Conservation (phyloP, 2,329 filamentous ascomycete genomes). For the Gnomoniopsis sp. region DNA sequence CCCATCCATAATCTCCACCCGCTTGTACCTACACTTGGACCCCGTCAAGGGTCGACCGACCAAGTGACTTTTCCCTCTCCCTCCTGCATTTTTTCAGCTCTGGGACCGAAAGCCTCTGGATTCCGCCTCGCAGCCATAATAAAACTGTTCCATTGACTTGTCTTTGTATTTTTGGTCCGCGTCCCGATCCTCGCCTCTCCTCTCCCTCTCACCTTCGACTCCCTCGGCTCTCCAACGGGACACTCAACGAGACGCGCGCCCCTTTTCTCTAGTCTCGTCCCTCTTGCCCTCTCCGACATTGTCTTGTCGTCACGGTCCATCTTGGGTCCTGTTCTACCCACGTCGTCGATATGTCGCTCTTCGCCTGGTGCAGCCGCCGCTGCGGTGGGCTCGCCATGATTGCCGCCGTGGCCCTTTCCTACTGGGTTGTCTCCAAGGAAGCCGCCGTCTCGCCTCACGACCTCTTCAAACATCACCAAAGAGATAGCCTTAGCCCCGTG, state of each 20-base stretch:
- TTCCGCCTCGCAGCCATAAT: conserved; percentile 11
- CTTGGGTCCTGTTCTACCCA: conserved; percentile 18
- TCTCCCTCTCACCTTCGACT: conserved; percentile 6
- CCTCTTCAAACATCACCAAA: conserved; percentile 40
- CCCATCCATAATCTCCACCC: conserved; percentile 22
- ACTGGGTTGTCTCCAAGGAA: conserved; percentile 53
- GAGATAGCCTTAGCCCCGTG: conserved; percentile 34
- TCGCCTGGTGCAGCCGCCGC: conserved; percentile 52
- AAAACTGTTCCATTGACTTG: conserved; percentile 12
- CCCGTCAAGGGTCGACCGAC: conserved; percentile 12
- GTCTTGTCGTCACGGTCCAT: conserved; percentile 18
- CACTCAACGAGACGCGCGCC: conserved; percentile 14
- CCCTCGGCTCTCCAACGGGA: conserved; percentile 16
- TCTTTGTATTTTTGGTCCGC: background rate
- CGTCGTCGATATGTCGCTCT: conserved; percentile 44
- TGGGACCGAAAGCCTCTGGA: background rate
- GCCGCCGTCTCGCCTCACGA: conserved; percentile 37
- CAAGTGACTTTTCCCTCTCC: conserved; percentile 24
- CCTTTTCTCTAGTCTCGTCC: conserved; percentile 7
- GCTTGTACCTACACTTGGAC: conserved; percentile 19
- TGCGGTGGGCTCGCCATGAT: conserved; percentile 55
- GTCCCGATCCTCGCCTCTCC: background rate
- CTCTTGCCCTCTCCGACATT: conserved; percentile 18
- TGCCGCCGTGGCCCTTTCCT: conserved; percentile 44
- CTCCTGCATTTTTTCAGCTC: conserved; percentile 15